Evolutionary conservation across 2,329 filamentous ascomycete species (phyloP).

Genomic region (Xylariaceae sp.): DNA sequence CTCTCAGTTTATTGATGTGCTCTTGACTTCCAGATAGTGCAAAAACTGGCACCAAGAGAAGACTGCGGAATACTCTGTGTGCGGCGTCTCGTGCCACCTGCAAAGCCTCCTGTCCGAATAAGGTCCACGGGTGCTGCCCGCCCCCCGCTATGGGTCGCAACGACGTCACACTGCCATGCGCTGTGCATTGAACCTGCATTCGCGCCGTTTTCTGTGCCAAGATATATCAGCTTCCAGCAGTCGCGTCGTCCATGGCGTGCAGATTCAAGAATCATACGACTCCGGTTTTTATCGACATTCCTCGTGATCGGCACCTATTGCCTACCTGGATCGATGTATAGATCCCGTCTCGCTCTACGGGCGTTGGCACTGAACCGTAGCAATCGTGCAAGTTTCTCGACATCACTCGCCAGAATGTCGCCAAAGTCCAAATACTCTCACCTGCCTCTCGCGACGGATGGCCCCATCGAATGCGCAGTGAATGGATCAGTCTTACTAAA

Average conservation of each 20-base stretch:
- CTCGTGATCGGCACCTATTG: background rate
- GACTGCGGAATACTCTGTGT: no score
- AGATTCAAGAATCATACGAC: background rate
- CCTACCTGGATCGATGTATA: conserved; percentile 13
- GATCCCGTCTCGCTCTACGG: conserved; percentile 12
- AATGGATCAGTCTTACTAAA: conserved; percentile 57
- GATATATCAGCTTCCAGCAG: background rate
- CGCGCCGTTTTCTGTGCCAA: background rate
- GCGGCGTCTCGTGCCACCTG: conserved; percentile 4
- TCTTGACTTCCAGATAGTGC: no score
- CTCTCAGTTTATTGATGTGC: no score
- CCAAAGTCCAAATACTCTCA: conserved; percentile 38
- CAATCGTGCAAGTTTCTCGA: conserved; percentile 15
- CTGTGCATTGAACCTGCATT: background rate
- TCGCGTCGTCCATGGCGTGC: background rate
- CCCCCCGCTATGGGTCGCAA: no score
- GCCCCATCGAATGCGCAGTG: conserved; percentile 49
- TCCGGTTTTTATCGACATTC: conserved; percentile 6
- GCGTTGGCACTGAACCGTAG: conserved; percentile 8
- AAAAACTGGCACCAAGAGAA: no score
- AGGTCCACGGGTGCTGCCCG: no score
- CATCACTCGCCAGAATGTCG: conserved; percentile 22
- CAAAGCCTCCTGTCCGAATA: no score
- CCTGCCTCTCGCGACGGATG: conserved; percentile 46
- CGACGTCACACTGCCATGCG: conserved; percentile 2